Base-by-base conservation (phyloP, 2,329 filamentous ascomycete genomes). In the Trichophyton mentagrophytes region DNA sequence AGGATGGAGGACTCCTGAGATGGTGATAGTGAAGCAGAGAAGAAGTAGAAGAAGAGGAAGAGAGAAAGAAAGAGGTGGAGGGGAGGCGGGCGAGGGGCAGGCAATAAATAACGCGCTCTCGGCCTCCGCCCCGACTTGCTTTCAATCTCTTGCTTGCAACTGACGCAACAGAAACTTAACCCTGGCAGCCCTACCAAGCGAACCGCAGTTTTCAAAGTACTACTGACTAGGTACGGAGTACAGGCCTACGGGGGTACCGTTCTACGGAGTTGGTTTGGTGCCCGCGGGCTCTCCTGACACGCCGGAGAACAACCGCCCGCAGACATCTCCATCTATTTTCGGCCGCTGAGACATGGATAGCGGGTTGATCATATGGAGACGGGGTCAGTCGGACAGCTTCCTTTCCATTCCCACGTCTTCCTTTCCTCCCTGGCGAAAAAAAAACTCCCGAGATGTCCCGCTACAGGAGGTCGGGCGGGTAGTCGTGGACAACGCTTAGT, bases 91-190 rank as follows among this genome's bases (percentile, higher is more conserved):
- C 58, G 63, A 60, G 61, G 59, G 49, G 55, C 40, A 61, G 61
- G 61, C 58, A 64, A 60, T 61, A 62, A 64, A 61, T 51, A 63
- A 60, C 53, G 47, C 58, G 58, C 13, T 13, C 8, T 33, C 51
- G 58, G 27, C 22, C 8, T 33, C 51, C 51, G 8, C 15, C 51
- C 51, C 51, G 15, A n/a, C 27, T 17, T n/a, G 20, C 13, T 22
- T 25, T 49, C 20, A 11, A 13, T 51, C 46, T 25, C n/a, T n/a
- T 8, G 30, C 51, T 38, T 11, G 27, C 27, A 17, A 58, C 40
- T 58, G 56, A 58, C 56, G 56, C 56, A 58, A 58, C 51, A 55
- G 27, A 55, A 55, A 55, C 51, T 51, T 51, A 38, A 51, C 46
- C 46, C 51, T 55, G 49, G 22, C 11, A 53, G 27, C 15, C 51